Evolutionary conservation across 805 yeast species (phyloP).

Genomic region (Starmerella floricola): DNA sequence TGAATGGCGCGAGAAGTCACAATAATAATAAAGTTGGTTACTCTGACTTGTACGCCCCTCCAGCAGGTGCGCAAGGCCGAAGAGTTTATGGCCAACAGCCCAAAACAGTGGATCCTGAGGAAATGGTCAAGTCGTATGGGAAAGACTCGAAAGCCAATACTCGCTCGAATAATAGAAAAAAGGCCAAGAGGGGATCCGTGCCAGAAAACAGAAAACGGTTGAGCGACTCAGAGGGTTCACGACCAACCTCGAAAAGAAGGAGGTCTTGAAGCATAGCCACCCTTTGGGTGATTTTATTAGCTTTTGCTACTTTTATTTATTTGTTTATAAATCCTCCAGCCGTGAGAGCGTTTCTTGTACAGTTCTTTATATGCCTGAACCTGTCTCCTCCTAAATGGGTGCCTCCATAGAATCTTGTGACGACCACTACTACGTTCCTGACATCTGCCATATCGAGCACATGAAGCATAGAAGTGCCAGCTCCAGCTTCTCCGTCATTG

Average conservation of each 20-base stretch:
- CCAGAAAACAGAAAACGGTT: background rate
- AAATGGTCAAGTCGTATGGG: background rate
- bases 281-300: background rate
- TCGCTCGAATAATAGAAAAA: background rate
- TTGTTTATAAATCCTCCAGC: slow-evolving; percentile 42
- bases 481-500: slow-evolving; percentile 96
- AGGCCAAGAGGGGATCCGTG: background rate
- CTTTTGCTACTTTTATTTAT: slow-evolving; percentile 3
- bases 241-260: background rate
- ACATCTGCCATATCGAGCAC: slow-evolving; percentile 56
- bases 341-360: slow-evolving; percentile 73
- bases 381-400: slow-evolving; percentile 77
- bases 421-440: slow-evolving; percentile 75
- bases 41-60: slow-evolving; percentile 9
- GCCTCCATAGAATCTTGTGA: slow-evolving; percentile 91
- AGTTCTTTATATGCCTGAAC: slow-evolving; percentile 82
- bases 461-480: slow-evolving; percentile 79
- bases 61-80: slow-evolving; percentile 4
- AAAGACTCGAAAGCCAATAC: background rate
- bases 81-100: slow-evolving; percentile 8
- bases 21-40: background rate
- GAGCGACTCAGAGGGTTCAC: background rate
- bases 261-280: background rate
- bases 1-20: too few relatives aligned
- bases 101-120: slow-evolving; percentile 2